These are phyloP conservation scores for Xylariaceae sp. DNA, from an alignment of 2,329 filamentous ascomycete genomes.

Conservation along the genomic window DNA sequence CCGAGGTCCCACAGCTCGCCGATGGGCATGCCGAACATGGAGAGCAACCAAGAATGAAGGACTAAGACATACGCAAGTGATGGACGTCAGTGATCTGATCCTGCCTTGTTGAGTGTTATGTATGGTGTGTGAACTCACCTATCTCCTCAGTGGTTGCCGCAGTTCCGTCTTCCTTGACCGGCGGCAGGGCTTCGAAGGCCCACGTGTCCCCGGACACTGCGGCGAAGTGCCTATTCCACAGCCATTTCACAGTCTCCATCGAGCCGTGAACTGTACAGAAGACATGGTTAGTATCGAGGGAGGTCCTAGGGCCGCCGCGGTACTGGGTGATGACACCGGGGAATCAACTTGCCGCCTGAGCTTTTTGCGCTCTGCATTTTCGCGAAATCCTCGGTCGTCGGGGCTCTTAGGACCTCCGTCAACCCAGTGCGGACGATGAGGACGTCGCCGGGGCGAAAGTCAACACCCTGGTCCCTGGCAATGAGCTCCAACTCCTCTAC, in stretches of 20 bases:
- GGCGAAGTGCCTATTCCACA: conserved; percentile 65
- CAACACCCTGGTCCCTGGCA: conserved; percentile 54
- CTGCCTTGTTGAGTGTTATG: not conserved
- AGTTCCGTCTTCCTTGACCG: conserved; percentile 38
- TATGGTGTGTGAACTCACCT: conserved; percentile 30
- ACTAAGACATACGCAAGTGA: conserved; percentile 23
- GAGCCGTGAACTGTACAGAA: conserved; percentile 35
- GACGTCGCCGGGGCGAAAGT: conserved; percentile 62
- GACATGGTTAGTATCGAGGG: no score
- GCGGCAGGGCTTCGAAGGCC: conserved; percentile 59
- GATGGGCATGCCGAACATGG: conserved; percentile 48
- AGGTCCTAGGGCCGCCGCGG: no score
- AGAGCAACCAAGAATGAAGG: conserved; percentile 44
- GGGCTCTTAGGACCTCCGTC: conserved; percentile 51
- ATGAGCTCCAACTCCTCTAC: conserved; percentile 51
- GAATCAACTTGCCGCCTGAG: conserved; percentile 26
- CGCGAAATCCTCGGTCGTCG: conserved; percentile 31
- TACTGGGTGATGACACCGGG: no score
- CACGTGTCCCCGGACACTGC: conserved; percentile 59
- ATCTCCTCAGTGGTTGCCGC: conserved; percentile 30
- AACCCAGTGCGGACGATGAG: conserved; percentile 60
- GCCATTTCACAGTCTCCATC: conserved; percentile 54
- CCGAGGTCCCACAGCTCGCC: conserved; percentile 54
- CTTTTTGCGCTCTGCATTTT: conserved; percentile 29
- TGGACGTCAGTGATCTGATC: conserved; percentile 2